Conservation (phyloP, 1,139 yeast species). For the Hyphopichia fennica region DNA sequence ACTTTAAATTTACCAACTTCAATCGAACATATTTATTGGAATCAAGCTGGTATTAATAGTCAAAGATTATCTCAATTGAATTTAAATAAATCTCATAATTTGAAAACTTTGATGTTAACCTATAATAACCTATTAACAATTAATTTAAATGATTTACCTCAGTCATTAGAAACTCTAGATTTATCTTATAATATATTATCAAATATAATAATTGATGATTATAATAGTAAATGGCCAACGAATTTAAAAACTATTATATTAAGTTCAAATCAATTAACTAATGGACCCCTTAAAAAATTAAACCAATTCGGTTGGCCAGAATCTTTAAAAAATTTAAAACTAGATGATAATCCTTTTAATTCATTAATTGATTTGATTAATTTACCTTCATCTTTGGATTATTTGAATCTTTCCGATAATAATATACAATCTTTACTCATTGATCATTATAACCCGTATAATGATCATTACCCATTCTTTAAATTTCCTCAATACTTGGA, state of each 20-base stretch:
- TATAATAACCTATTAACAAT: conserved; percentile 25
- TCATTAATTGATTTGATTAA: conserved; percentile 15
- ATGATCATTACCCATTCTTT: conserved; percentile 6
- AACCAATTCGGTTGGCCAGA: conserved; percentile 26
- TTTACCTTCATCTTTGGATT: conserved; percentile 22
- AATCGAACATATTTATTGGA: conserved; percentile 29
- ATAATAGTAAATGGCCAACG: conserved; percentile 27
- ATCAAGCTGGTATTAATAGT: conserved; percentile 25
- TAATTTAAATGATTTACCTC: conserved; percentile 24
- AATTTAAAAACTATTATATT: conserved; percentile 25
- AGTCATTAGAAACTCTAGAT: conserved; percentile 28
- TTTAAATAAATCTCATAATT: conserved; percentile 21
- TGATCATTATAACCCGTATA: conserved; percentile 1
- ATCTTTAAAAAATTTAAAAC: conserved; percentile 19
- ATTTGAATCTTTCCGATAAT: conserved; percentile 19
- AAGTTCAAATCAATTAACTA: conserved; percentile 21
- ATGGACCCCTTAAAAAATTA: conserved; percentile 16
- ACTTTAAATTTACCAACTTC: conserved; percentile 19
- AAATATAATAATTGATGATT: conserved; percentile 11
- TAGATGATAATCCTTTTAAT: conserved; percentile 25
- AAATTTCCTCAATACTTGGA: conserved; percentile 25
- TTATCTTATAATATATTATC: conserved; percentile 19
- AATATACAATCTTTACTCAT: conserved; percentile 8
- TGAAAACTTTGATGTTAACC: conserved; percentile 36
- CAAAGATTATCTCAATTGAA: conserved; percentile 10